Base-by-base conservation (phyloP, 768 basidiomycete species). In the Saitozyma podzolica region DNA sequence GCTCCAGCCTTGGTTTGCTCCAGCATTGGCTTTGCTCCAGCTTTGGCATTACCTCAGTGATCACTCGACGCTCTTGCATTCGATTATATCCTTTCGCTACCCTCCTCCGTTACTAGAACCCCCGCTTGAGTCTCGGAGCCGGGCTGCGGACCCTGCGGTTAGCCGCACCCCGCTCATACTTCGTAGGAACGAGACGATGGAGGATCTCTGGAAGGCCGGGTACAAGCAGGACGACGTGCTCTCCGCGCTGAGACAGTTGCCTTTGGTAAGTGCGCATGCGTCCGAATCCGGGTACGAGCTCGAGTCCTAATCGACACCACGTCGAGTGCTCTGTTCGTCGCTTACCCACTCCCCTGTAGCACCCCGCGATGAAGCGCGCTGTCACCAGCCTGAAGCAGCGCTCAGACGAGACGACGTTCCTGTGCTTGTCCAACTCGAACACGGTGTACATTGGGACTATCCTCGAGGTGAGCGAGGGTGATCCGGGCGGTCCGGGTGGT, bases 371-470 rank as follows among this genome's bases (percentile, higher is more conserved):
- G 92, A 84, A 87, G 62, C 89, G 94, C 19, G 92, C 85, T n/a
- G 87, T 95, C n/a, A 85, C 83, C 20, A 83, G 83, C 3, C 83
- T 95, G 64, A 91, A 96, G 76, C 81, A 83, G 4, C 82, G 84
- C 14, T 75, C 84, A n/a, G 86, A 89, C 8, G 71, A 82, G n/a
- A 85, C 86, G 0, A 89, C 89, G 4, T 88, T 97, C 80, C 83
- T 97, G 69, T 91, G 91, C 76, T 84, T 99, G 50, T 97, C 95
- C 62, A 98, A 96, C 79, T 88, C 95, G 51, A 99, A 99, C 80
- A 83, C 85, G 0, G 86, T 96, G 57, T 98, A 90, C 82, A 98
- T 97, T 76, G 82, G 85, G 20, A 92, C 91, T 7, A 94, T 97
- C 69, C 83, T 96, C 55, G 83, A 91, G 84, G 93, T 89, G 68